Base-by-base conservation (phyloP, 805 yeast species). In the Monosporozyma servazzii region DNA sequence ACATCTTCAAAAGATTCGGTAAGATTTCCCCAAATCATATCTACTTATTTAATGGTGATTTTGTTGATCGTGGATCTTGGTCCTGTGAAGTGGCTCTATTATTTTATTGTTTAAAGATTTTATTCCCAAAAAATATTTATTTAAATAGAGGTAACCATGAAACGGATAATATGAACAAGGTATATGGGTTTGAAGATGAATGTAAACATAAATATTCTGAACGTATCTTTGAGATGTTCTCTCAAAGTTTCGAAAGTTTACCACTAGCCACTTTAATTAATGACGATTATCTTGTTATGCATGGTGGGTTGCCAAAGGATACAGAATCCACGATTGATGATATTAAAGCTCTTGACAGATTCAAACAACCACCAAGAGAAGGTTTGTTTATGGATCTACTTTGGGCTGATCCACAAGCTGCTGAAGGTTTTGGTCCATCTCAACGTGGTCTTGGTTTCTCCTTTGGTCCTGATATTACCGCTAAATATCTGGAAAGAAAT, bases 11-110 rank as follows among this genome's bases (percentile, higher is more conserved):
- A 33, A 75, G 65, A 44, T 90, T 81, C 63, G 98, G 98, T 15
- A 69, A 74, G 58, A 95, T 91, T 0, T 72, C 75, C 2, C 46
- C 53, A 9, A 50, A 58, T 1, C 97, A 90, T 65, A 75, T 81
- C 4, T 93, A 87, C 64, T 69, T 93, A 47, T 91, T 93, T 73
- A 93, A 93, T 63, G 99, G 99, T 44, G 99, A 93, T 70, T 91
- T 93, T 70, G 99, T 93, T 3, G 99, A 93, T 67, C 77, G 99
- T 63, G 99, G 99, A 5, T 86, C 96, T 17, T 91, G 99, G 98
- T 88, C 97, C 3, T 87, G 96, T 64, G 99, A 93, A 66, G 96
- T 93, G 46, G 96, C 96, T 1, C 71, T 93, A 46, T 73, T 85
- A 30, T 75, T 88, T 43, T 89, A 86, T 66, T 75, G 83, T 11